Base-by-base conservation (phyloP, 352 stramenopile species). In the Plasmopara muralis region DNA sequence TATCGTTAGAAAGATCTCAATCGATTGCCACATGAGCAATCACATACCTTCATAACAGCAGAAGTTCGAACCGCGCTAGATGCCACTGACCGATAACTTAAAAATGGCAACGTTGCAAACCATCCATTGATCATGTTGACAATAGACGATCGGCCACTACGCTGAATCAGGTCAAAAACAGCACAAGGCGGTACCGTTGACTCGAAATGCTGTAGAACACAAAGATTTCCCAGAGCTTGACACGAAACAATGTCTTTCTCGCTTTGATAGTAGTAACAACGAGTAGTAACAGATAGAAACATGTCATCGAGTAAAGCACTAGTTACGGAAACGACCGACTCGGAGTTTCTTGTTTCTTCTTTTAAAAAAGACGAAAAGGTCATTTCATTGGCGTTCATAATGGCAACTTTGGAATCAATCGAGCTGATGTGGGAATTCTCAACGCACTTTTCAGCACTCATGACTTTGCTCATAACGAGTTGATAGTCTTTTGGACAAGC, bases 151-250 rank as follows among this genome's bases (percentile, higher is more conserved):
- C 72, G 69, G 1, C 73, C 71, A 28, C 62, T 81, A 33, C 66
- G 70, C 55, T 87, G 74, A 51, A 97, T 85, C 5, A 80, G 58
- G 7, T 84, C 54, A 40, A 96, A 74, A 6, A 97, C 53, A 16
- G 66, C 65, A 47, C 93, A 98, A 0, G 87, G 74, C 6, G 72
- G 43, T 6, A 70, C 53, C 0, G 61, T 57, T 16, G 76, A 55
- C 20, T 81, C 64, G 53, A 97, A 96, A 56, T 96, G 80, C 52
- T 93, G 82, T n/a, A 98, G 57, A 7, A 96, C 89, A 48, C 94
- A 98, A 12, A 98, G 55, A 56, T 97, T 98, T 9, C 81, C 85
- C 6, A 98, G 74, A 5, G 72, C 67, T 59, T 97, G 89, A 49
- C 92, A 98, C 46, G 81, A 85, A 30, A 40, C 52, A 15, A 77